phyloP scores from a whole-genome alignment of 73 alveolate species.

The Tetrahymena elliotti region DNA sequence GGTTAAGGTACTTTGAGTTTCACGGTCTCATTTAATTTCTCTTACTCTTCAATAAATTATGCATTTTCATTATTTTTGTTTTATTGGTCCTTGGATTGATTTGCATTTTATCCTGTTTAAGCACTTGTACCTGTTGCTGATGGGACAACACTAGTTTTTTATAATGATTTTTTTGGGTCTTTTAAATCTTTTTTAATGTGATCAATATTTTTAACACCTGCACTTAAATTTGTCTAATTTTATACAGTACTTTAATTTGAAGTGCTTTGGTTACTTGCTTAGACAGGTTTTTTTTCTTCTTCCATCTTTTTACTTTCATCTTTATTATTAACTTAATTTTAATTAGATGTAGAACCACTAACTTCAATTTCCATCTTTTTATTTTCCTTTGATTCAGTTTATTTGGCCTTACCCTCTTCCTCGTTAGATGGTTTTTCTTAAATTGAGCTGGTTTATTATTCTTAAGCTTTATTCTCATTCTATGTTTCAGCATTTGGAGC shows the following conservation, averaged over 20 bases:
- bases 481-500: background rate
- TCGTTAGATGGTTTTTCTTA: background rate
- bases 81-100: background rate
- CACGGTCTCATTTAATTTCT: background rate
- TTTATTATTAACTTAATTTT: background rate
- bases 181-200: background rate
- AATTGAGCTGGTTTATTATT: background rate
- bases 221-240: background rate
- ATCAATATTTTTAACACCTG: background rate
- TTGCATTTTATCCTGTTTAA: background rate
- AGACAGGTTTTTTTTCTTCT: background rate
- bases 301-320: background rate
- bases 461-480: background rate
- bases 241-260: background rate
- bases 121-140: background rate
- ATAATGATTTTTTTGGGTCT: background rate
- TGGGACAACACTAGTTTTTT: background rate
- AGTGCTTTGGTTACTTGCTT: background rate
- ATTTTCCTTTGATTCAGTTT: background rate
- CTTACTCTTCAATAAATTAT: background rate
- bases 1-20: background rate
- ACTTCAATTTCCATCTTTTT: background rate
- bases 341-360: background rate
- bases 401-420: background rate
- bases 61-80: background rate